These are phyloP conservation scores for Chlamydomonas reinhardtii DNA, from an alignment of 163 green algal genomes.

Conservation along the genomic window DNA sequence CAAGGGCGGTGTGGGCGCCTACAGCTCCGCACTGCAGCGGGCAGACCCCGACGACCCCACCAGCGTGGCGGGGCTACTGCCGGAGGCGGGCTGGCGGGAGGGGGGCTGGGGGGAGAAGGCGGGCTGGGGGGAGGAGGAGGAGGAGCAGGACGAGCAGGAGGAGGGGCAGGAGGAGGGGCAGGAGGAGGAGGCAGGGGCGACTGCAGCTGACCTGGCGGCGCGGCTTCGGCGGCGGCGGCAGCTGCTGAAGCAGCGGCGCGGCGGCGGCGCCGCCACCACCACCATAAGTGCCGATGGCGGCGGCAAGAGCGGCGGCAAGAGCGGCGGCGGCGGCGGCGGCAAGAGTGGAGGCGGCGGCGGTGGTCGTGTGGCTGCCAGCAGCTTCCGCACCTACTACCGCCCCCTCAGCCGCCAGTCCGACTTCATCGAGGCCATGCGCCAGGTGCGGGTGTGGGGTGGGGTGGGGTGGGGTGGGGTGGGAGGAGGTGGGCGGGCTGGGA, in stretches of 20 bases:
- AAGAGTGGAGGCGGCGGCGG: constrained; percentile 52
- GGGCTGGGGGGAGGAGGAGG: not conserved
- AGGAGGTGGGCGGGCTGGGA: not conserved
- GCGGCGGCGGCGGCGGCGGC: constrained; percentile 58
- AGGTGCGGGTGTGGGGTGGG: not conserved
- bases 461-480: too few species aligned
- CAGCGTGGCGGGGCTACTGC: constrained; percentile 18
- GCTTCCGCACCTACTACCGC: constrained; percentile 88
- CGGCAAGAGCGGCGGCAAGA: constrained; percentile 33
- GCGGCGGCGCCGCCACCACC: too few species aligned
- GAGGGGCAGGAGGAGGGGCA: too few species aligned
- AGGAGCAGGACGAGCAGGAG: not conserved
- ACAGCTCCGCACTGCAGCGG: constrained; percentile 76
- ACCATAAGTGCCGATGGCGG: too few species aligned
- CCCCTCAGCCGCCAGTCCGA: constrained; percentile 84
- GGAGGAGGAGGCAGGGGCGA: too few species aligned
- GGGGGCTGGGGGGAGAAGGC: not conserved
- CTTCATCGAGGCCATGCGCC: constrained; percentile 82
- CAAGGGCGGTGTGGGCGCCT: constrained; percentile 78
- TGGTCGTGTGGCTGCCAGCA: constrained; percentile 78
- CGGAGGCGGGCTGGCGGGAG: not conserved
- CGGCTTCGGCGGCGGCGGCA: constrained; percentile 59
- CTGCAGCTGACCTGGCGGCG: not conserved
- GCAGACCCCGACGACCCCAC: constrained; percentile 56
- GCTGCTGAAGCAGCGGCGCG: too few species aligned